Percentiles rank a stretch among this genome's conserved stretches.
These are phyloP conservation scores for Penicillium rolfsii DNA, from an alignment of 2,329 filamentous ascomycete species.

Conservation along the genomic window DNA sequence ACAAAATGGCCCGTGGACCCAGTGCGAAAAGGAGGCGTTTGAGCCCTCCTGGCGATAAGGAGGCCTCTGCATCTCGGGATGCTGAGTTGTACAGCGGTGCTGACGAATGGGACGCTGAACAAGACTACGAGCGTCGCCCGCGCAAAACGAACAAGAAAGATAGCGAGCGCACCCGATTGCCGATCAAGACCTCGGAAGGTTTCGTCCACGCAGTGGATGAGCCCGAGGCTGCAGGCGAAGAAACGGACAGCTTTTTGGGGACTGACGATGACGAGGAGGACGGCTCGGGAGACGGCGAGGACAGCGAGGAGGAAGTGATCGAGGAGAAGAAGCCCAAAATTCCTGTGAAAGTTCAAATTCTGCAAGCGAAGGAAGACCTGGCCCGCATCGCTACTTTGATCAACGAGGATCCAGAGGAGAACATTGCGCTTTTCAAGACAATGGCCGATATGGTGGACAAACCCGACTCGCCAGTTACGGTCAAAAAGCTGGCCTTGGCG, in stretches of 20 bases:
- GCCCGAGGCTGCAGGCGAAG: constrained; percentile 51
- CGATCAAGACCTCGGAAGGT: constrained; percentile 84
- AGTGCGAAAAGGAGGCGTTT: constrained; percentile 56
- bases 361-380: constrained; percentile 88
- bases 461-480: constrained; percentile 61
- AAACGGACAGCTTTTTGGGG: constrained; percentile 66
- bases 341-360: constrained; percentile 75
- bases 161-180: constrained; percentile 74
- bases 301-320: constrained; percentile 53
- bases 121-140: constrained; percentile 81
- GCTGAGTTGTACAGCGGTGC: constrained; percentile 71
- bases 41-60: constrained; percentile 51
- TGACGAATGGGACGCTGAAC: constrained; percentile 85
- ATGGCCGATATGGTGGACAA: constrained; percentile 72
- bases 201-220: constrained; percentile 64
- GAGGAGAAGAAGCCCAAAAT: constrained; percentile 63
- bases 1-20: constrained; percentile 51
- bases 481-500: constrained; percentile 83
- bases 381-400: constrained; percentile 78
- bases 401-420: constrained; percentile 92
- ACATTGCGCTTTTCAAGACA: constrained; percentile 76
- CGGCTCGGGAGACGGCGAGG: constrained; percentile 46
- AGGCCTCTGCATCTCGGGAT: constrained; percentile 34
- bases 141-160: constrained; percentile 75
- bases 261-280: constrained; percentile 61